Base-by-base conservation (phyloP, 257 asterid genomes). In the Verbascum thapsus region DNA sequence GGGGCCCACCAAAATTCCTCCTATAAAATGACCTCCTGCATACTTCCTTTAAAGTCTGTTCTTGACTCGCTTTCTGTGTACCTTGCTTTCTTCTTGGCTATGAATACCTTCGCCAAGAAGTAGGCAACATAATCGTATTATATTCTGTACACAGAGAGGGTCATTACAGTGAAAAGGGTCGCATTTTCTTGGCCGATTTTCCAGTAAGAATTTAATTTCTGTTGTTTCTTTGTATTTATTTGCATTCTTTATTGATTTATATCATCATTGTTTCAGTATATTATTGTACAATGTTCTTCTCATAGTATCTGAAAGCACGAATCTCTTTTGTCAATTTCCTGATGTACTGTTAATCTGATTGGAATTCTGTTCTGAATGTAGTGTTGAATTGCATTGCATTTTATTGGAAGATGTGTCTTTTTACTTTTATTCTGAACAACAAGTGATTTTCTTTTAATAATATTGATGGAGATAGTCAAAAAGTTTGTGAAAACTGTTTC, bases 21-120 rank as follows among this genome's bases (percentile, higher is more conserved):
- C 17, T 51, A 13, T 18, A 44, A 4, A 10, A 5, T 16, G 40
- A 32, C 35, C 1, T 19, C 1, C 52, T 37, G 11, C 6, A 3
- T 16, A 6, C 9, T 0, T 8, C 40, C 26, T 4, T 52, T 6
- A 16, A 38, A 3, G 11, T 17, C 2, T 5, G 38, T 17, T 23
- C 58, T 22, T 8, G 20, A 16, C 8, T 40, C 3, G 2, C 42
- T 54, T 8, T 13, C 43, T 30, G 5, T 34, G 1, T 19, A 34
- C 53, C 16, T 45, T 32, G 49, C 63, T 13, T 43, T 50, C 10
- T 5, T 26, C 55, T 54, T 12, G 57, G 44, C 35, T 72, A n/a
- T n/a, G n/a, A n/a, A n/a, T n/a, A 69, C 75, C 80, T 72, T 72
- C 70, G 18, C 40, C 44, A 11, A 44, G 74, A 76, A 73, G 72